Evolutionary conservation across 1,284 basidiomycete genomes (phyloP).

Genomic region (Mycena sp.): DNA sequence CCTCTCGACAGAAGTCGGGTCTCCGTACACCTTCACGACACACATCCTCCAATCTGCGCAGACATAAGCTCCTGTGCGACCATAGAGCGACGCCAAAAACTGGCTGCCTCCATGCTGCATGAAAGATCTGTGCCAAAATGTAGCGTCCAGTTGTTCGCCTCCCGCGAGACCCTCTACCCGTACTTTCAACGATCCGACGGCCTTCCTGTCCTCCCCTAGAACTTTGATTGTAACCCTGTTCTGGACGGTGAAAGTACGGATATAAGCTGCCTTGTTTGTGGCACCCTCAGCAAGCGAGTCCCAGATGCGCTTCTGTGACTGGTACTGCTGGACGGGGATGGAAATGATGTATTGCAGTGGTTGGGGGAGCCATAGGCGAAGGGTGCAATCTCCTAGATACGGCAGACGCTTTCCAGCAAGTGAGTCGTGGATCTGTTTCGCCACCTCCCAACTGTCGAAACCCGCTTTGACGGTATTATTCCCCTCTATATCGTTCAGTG

Average conservation of each 20-base stretch:
- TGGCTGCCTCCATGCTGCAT: constrained; percentile 35
- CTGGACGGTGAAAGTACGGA: constrained; percentile 34
- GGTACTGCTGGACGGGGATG: constrained; percentile 58
- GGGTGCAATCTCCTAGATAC: constrained; percentile 39
- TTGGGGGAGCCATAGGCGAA: constrained; percentile 51
- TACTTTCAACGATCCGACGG: constrained; percentile 65
- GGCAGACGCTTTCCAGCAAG: constrained; percentile 41
- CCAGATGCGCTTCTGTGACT: constrained; percentile 60
- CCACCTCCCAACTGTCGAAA: constrained; percentile 59
- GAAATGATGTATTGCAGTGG: constrained; percentile 57
- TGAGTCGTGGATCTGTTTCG: constrained; percentile 46
- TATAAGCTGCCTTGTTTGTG: constrained; percentile 41
- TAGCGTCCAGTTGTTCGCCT: constrained; percentile 56
- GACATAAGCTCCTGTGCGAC: constrained; percentile 51
- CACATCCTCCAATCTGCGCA: constrained; percentile 52
- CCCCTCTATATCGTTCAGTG: constrained; percentile 33
- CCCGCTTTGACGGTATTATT: constrained; percentile 46
- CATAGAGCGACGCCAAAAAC: constrained; percentile 47
- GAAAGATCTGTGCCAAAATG: constrained; percentile 58
- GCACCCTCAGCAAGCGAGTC: constrained; percentile 45
- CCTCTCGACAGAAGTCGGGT: constrained; percentile 42
- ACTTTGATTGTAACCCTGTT: constrained; percentile 46
- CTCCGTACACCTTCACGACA: constrained; percentile 53
- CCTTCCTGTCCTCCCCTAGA: constrained; percentile 54
- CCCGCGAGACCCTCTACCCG: constrained; percentile 60